Base-by-base conservation (phyloP, 768 basidiomycete genomes). In the Termitomyces sp. region DNA sequence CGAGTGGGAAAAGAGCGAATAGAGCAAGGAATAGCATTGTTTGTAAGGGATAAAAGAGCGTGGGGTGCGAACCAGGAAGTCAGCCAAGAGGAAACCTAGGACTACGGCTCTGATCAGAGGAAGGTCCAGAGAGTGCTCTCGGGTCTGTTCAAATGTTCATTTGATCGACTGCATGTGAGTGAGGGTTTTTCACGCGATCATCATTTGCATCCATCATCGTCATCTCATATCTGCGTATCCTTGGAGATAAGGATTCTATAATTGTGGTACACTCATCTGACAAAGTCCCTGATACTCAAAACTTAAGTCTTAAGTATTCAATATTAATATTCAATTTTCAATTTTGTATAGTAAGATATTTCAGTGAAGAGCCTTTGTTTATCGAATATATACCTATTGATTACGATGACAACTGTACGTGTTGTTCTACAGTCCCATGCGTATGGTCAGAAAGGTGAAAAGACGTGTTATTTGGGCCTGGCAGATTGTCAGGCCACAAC, bases 51-150 rank as follows among this genome's bases (percentile, higher is more conserved):
- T 55, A 67, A 76, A 76, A 48, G 76, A 77, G 66, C 62, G 76
- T 68, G 70, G 65, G 63, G 69, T 68, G 74, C 69, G 65, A 70
- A 71, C 60, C 16, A 37, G 58, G 44, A 22, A 68, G 69, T 69
- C 20, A 20, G n/a, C 4, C 3, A n/a, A n/a, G n/a, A n/a, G n/a
- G n/a, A n/a, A n/a, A n/a, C n/a, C n/a, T n/a, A n/a, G n/a, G n/a
- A n/a, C n/a, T n/a, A n/a, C n/a, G n/a, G n/a, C n/a, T n/a, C n/a
- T n/a, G n/a, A n/a, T n/a, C n/a, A n/a, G n/a, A n/a, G n/a, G n/a
- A n/a, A n/a, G n/a, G n/a, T n/a, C n/a, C n/a, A n/a, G n/a, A n/a
- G n/a, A n/a, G n/a, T n/a, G n/a, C n/a, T n/a, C n/a, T n/a, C n/a
- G n/a, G n/a, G n/a, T n/a, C n/a, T n/a, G n/a, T n/a, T n/a, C n/a